Base-by-base conservation (phyloP, 331 rosid genomes). In the Pyrus hybrid region DNA sequence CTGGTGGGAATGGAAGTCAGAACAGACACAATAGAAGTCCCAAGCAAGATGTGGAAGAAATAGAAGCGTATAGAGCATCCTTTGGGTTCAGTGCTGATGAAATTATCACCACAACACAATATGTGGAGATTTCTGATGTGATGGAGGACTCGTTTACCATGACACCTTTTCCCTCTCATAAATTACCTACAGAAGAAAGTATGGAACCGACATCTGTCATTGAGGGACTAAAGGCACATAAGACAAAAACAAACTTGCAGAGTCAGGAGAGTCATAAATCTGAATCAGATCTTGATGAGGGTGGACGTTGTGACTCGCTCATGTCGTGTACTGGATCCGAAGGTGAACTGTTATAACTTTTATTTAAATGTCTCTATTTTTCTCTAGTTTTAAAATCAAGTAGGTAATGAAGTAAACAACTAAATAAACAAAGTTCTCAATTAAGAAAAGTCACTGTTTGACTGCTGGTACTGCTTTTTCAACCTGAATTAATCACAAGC, bases 31-130 rank as follows among this genome's bases (percentile, higher is more conserved):
- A 79, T 77, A 86, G 82, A 83, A 91, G 93, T 77, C 93, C 99
- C 76, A 92, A 90, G 88, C 99, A 95, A 81, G 99, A 95, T 79
- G 96, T 85, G 76, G 99, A 95, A 83, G 99, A 95, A 81, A 62
- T 91, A 80, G 99, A 95, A 88, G 99, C 99, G 54, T 95, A 95
- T 78, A 86, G 99, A 75, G 99, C 99, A 80, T 95, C 99, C 37
- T 95, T 95, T 84, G 99, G 99, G 81, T 95, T 95, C 81, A 95
- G 99, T 81, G 99, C 99, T 21, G 99, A 95, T 87, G 99, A 95
- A 86, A 89, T 95, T 73, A 88, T 92, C 81, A 88, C 93, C 45
- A 92, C 99, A 43, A 8, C 91, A 63, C 94, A 95, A 18, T 95
- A 92, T 32, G 98, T 95, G 78, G 99, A 95, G 88, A 95, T 95